Conservation (phyloP, 1,284 basidiomycete species). For the Acaromyces ingoldii region DNA sequence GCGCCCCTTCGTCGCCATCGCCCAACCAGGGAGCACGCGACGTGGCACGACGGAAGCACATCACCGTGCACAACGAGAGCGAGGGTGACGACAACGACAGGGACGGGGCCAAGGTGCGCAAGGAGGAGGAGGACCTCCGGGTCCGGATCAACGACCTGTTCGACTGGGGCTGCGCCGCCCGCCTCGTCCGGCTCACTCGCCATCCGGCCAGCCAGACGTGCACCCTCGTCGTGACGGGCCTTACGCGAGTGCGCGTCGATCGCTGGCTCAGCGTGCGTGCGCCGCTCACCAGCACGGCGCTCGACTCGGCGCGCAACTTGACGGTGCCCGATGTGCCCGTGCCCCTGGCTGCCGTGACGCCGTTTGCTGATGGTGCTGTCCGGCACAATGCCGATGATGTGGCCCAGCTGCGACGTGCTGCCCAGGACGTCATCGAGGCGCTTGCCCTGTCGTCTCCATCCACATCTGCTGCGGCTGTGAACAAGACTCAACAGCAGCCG, state of each 20-base stretch:
- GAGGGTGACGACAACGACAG: constrained; percentile 8
- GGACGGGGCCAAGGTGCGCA: background rate
- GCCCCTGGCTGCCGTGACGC: constrained; percentile 34
- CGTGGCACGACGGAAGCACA: no score
- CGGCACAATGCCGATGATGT: constrained; percentile 13
- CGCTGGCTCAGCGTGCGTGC: constrained; percentile 41
- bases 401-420: constrained; percentile 26
- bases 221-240: constrained; percentile 42
- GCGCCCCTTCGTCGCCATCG: background rate
- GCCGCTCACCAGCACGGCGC: constrained; percentile 34
- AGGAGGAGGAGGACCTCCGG: constrained; percentile 18
- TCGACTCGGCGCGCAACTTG: constrained; percentile 36
- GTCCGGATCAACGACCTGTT: constrained; percentile 34
- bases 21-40: no score
- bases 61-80: background rate
- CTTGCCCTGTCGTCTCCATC: constrained; percentile 6
- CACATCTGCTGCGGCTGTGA: no score
- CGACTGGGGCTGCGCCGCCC: constrained; percentile 45
- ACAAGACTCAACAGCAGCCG: constrained; percentile 4
- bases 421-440: constrained; percentile 33
- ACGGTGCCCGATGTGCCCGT: constrained; percentile 39
- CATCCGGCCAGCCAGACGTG: constrained; percentile 43
- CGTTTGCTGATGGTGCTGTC: constrained; percentile 31
- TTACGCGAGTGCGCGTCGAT: constrained; percentile 41
- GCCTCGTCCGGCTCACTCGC: constrained; percentile 44